Base-by-base conservation (phyloP, 495 filamentous ascomycete genomes). In the Hypomontagnella submonticulosa region DNA sequence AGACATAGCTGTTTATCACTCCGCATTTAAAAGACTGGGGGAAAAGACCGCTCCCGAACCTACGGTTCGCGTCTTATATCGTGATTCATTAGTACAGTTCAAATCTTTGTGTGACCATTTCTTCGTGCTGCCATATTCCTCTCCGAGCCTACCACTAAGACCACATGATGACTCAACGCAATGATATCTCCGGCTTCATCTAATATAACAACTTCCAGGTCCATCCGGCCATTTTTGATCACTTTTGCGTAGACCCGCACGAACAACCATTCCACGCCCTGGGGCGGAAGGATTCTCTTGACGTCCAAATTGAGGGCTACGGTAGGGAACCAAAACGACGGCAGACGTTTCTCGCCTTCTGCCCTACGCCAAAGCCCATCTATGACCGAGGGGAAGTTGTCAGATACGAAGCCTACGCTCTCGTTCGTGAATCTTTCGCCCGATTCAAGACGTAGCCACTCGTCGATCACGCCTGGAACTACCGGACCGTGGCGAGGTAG, bases 271-370 rank as follows among this genome's bases (percentile, higher is more conserved):
- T 88, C 81, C 33, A 84, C 85, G 1, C 88, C 87, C 32, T 77
- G 77, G n/a, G 73, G 71, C 7, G 87, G 87, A 46, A 90, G 73
- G 32, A 71, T 65, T 66, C 85, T 88, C 78, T 90, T 90, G 56
- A 90, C 74, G 63, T 91, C 88, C 27, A 90, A 61, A 65, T 85
- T 86, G 67, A 90, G 72, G 13, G 84, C 76, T 37, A 93, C 75
- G 3, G 90, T 94, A 12, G 90, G 91, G 77, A 90, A 93, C 91
- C 91, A 93, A 66, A 84, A 72, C 3, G 63, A 15, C 49, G 74
- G 75, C 7, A 75, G 76, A 42, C 55, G 75, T 15, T 46, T 38
- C 4, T 61, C 66, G 40, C 56, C 43, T 37, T 73, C 18, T n/a
- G 54, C 47, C 18, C 2, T 30, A 10, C 34, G 44, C 67, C 67